phyloP scores from a whole-genome alignment of 495 filamentous ascomycete genomes.

The Choiromyces venosus region DNA sequence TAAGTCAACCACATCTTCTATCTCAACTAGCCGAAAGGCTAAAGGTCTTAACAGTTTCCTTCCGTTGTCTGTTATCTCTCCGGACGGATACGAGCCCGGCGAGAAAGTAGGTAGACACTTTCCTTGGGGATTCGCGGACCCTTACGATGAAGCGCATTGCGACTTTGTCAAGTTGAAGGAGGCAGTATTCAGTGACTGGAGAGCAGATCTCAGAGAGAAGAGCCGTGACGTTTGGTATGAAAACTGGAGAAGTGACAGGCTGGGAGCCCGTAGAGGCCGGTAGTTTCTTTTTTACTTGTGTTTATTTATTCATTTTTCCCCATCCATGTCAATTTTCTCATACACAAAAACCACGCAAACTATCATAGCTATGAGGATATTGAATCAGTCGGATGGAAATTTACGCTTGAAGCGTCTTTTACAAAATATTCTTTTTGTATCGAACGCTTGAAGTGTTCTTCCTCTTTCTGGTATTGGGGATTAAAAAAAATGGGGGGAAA shows the following conservation, averaged over 20 bases:
- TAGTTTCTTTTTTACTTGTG: constrained; percentile 10
- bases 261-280: constrained; percentile 42
- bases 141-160: constrained; percentile 83
- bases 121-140: constrained; percentile 94
- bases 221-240: constrained; percentile 95
- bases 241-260: constrained; percentile 77
- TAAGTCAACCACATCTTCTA: constrained; percentile 48
- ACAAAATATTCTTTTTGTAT: constrained; percentile 1
- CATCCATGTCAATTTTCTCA: constrained; percentile 11
- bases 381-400: neutral
- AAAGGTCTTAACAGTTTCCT: constrained; percentile 51
- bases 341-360: neutral
- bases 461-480: constrained; percentile 1
- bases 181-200: constrained; percentile 88
- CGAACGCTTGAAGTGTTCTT: neutral
- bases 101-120: constrained; percentile 73
- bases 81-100: constrained; percentile 77
- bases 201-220: constrained; percentile 80
- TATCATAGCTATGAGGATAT: neutral
- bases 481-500: neutral
- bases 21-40: constrained; percentile 35
- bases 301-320: constrained; percentile 19
- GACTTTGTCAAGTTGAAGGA: constrained; percentile 91
- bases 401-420: constrained; percentile 1
- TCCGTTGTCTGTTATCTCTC: constrained; percentile 88